Base-by-base conservation (phyloP, 805 yeast genomes). In the Saturnispora ahearnii region DNA sequence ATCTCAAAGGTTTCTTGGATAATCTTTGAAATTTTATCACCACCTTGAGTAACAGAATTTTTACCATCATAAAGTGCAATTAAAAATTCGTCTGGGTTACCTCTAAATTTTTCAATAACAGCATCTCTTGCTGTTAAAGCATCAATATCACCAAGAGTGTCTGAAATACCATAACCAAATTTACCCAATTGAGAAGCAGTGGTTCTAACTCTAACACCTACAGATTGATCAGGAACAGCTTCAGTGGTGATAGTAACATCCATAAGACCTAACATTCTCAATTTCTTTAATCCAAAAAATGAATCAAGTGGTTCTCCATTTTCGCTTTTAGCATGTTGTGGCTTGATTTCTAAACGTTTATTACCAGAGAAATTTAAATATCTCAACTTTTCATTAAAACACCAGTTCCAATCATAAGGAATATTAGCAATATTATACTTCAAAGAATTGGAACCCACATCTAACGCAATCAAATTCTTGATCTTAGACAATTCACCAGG, bases 341-440 rank as follows among this genome's bases (percentile, higher is more conserved):
- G 85, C 60, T 82, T 85, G 59, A 93, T 90, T 62, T 93, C 98
- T 55, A 93, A 79, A 55, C 96, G 76, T 62, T 85, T 84, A 62
- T 93, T 93, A 36, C 97, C 97, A 0, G 97, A 88, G 51, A 93
- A 82, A 63, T 91, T 93, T 62, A 93, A 74, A 59, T 84, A 89
- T 57, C 74, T 79, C 64, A 93, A 71, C 40, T 80, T 78, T 48
- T 76, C 71, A 62, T 93, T 93, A 71, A 81, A 82, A 58, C 84
- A 82, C 99, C 99, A 93, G 66, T 88, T 93, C 97, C 98, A 93
- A 63, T 93, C 99, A 62, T 87, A 91, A 13, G 93, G 95, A 77
- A 89, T 87, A 64, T 93, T 93, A 3, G 93, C 84, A 50, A 91
- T 88, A 59, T 93, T 93, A 66, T 93, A 93, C 60, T 89, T 86